Conservation (phyloP, 352 stramenopile genomes). For the Halophytophthora polymorphica region DNA sequence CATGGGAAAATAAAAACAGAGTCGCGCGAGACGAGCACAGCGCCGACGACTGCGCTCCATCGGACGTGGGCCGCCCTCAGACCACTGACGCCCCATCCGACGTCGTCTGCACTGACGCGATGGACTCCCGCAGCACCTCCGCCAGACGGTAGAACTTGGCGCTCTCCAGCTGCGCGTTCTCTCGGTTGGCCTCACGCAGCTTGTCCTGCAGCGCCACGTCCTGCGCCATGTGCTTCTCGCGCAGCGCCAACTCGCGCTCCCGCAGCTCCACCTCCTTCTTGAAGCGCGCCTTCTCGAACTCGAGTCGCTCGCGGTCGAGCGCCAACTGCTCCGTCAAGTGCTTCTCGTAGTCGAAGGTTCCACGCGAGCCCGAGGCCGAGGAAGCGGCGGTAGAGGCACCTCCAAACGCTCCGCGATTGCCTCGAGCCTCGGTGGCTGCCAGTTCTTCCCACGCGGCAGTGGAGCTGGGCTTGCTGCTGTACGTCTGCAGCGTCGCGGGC, state of each 20-base stretch:
- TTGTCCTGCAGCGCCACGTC: conserved; percentile 60
- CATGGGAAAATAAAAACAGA: too few species aligned
- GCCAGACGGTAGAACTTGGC: conserved; percentile 59
- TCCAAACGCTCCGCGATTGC: background rate
- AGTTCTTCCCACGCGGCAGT: background rate
- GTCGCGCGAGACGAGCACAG: background rate
- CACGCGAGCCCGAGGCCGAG: conserved; percentile 18
- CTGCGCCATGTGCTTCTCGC: conserved; percentile 64
- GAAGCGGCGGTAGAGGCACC: conserved; percentile 8
- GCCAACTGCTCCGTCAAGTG: conserved; percentile 68
- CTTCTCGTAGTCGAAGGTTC: conserved; percentile 74
- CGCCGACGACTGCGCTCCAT: background rate
- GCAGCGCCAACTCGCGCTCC: conserved; percentile 59
- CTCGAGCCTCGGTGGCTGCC: background rate
- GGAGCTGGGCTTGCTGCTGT: conserved; percentile 30
- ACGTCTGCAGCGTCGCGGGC: too few species aligned
- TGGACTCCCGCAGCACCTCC: conserved; percentile 54
- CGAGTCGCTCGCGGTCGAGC: conserved; percentile 65
- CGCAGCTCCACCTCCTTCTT: conserved; percentile 74
- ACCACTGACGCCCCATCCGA: conserved; percentile 37
- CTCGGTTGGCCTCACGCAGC: conserved; percentile 33
- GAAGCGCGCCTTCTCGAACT: conserved; percentile 71
- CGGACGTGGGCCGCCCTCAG: too few species aligned
- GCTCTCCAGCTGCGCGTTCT: conserved; percentile 46
- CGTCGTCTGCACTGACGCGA: conserved; percentile 28